Base-by-base conservation (phyloP, 129 eudicot genomes). In the Logfia minima region DNA sequence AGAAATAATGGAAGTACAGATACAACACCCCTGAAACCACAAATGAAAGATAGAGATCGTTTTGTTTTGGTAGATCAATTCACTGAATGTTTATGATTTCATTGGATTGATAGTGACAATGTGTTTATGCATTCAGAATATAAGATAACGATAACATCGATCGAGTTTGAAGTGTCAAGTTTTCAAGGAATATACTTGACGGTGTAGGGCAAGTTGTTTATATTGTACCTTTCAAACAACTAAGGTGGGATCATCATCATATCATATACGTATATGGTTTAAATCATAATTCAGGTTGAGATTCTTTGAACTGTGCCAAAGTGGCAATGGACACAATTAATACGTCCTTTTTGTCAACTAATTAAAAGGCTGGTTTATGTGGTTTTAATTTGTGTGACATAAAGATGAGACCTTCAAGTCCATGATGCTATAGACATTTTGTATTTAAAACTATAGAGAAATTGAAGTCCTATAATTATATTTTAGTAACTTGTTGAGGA, bases 171-270 rank as follows among this genome's bases (percentile, higher is more conserved):
- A 51, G 80, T 53, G 39, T 28, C 51, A 66, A 45, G 18, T 41
- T 8, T 10, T 41, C 51, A 41, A 76, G 18, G 67, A 68, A 77
- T 28, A 32, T 22, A 68, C 55, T 66, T 77, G 80, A 67, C 67
- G 80, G 74, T 67, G 80, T 53, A 67, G 80, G 80, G 74, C 23
- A 55, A 48, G 56, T 77, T 77, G 67, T 18, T 52, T 34, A 6
- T 67, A 53, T 52, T 51, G 80, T 77, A 77, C 26, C 80, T 77
- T 66, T 66, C 74, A 34, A 65, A 68, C 74, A 34, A 66, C 67
- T 65, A 66, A 65, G 24, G 80, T 51, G 43, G 73, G 55, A 51
- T 76, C 65, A 66, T 65, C 31, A 61, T 16, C 51, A 43, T 39
- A 39, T 39, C 13, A 39, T 31, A 29, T 29, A 31, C 0, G 5